Evolutionary conservation across 768 basidiomycete species (phyloP).

Genomic region (Dictyophora rubrovolvata): DNA sequence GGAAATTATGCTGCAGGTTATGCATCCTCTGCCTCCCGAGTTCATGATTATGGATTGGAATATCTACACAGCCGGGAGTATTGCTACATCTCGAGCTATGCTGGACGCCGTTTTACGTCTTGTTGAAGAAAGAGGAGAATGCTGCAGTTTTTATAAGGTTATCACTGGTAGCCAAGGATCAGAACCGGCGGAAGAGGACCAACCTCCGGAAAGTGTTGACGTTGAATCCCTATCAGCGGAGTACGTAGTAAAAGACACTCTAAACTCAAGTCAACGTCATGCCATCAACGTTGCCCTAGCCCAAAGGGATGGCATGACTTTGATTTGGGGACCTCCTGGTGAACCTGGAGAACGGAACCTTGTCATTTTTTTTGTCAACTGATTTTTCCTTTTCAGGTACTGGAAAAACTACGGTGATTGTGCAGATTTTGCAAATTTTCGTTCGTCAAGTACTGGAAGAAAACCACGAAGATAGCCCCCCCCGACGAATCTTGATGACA

Average conservation of each 20-base stretch:
- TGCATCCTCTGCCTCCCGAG: slow-evolving; percentile 54
- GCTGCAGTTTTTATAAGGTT: slow-evolving; percentile 40
- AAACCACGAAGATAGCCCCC: slow-evolving; percentile 61
- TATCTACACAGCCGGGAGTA: slow-evolving; percentile 51
- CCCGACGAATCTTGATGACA: slow-evolving; percentile 38
- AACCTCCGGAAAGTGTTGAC: background rate
- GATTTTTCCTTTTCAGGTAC: slow-evolving; percentile 34
- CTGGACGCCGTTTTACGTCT: slow-evolving; percentile 49
- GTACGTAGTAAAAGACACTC: slow-evolving; percentile 10
- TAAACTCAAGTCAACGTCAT: slow-evolving; percentile 46
- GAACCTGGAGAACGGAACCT: background rate
- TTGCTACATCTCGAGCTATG: slow-evolving; percentile 55
- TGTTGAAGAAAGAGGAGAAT: slow-evolving; percentile 29
- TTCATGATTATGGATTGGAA: slow-evolving; percentile 52
- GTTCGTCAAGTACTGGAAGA: slow-evolving; percentile 22
- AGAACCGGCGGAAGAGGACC: background rate
- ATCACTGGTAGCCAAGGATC: slow-evolving; percentile 28
- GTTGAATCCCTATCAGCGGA: slow-evolving; percentile 1
- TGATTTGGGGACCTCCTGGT: slow-evolving; percentile 70
- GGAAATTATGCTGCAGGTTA: slow-evolving; percentile 41
- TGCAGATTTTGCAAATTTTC: slow-evolving; percentile 44
- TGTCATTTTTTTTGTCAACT: background rate
- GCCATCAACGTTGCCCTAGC: slow-evolving; percentile 35
- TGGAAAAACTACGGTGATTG: slow-evolving; percentile 62
- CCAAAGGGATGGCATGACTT: slow-evolving; percentile 29